phyloP scores from a whole-genome alignment of 129 eudicot species.

The Flaveria robusta region DNA sequence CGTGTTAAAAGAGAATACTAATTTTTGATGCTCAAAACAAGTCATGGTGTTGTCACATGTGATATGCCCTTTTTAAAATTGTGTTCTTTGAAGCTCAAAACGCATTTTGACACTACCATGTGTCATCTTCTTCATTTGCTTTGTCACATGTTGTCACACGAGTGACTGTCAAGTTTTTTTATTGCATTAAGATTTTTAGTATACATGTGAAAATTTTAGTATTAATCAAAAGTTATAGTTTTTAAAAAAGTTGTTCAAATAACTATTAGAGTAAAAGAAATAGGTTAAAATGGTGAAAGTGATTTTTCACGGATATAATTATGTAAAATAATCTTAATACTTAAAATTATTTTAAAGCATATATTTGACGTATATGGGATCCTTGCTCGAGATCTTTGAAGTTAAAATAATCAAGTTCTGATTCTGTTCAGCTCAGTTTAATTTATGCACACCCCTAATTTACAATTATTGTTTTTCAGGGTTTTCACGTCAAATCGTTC shows the following conservation, averaged over 20 bases:
- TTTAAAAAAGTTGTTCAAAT: too few relatives aligned
- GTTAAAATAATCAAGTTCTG: background rate
- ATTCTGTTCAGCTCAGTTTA: background rate
- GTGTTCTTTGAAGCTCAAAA: background rate
- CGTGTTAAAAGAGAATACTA: background rate
- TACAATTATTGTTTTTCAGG: conserved; percentile 12
- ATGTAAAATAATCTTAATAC: background rate
- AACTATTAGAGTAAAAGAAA: too few relatives aligned
- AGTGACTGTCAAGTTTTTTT: background rate
- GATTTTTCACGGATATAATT: background rate
- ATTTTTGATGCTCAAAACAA: background rate
- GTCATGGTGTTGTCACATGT: too few relatives aligned
- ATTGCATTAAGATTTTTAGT: too few relatives aligned
- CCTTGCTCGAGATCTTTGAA: background rate
- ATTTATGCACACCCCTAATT: background rate
- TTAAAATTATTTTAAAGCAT: too few relatives aligned
- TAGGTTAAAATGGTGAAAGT: too few relatives aligned
- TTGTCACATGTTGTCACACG: background rate
- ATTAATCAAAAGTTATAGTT: too few relatives aligned
- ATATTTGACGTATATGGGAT: background rate
- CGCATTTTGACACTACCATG: too few relatives aligned
- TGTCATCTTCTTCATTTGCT: too few relatives aligned
- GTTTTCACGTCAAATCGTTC: conserved; percentile 24
- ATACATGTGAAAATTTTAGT: too few relatives aligned
- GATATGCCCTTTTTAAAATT: too few relatives aligned